phyloP scores from a whole-genome alignment of 306 rosid genomes.

The Crotalaria pallida region DNA sequence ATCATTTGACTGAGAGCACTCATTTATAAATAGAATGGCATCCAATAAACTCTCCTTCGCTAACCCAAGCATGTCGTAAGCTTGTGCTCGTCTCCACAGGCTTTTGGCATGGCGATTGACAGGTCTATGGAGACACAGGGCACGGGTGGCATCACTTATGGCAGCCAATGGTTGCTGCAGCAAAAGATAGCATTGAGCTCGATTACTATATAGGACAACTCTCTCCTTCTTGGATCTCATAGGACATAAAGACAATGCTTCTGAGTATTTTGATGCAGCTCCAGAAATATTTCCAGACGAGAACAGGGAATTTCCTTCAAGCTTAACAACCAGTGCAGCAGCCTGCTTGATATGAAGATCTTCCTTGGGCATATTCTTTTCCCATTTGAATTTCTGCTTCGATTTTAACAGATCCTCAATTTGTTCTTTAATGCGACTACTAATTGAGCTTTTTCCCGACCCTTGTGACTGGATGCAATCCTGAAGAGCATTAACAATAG shows the following conservation, averaged over 20 bases:
- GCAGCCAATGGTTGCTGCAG: constrained; percentile 93
- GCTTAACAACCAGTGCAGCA: constrained; percentile 94
- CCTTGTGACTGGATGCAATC: constrained; percentile 83
- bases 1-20: constrained; percentile 95
- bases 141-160: constrained; percentile 93
- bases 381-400: constrained; percentile 84
- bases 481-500: constrained; percentile 77
- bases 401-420: constrained; percentile 77
- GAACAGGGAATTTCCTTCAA: constrained; percentile 95
- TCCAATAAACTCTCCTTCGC: constrained; percentile 94
- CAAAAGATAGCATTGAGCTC: constrained; percentile 92
- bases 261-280: constrained; percentile 90
- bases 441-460: constrained; percentile 55
- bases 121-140: constrained; percentile 94
- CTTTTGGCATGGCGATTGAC: constrained; percentile 97
- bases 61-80: constrained; percentile 93
- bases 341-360: constrained; percentile 98
- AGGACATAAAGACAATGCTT: constrained; percentile 93
- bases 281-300: constrained; percentile 94
- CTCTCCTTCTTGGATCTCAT: constrained; percentile 95
- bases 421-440: constrained; percentile 64
- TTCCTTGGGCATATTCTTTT: constrained; percentile 93
- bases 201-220: constrained; percentile 92
- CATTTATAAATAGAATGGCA: constrained; percentile 94
- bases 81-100: constrained; percentile 99